A percentile compares a stretch with the other conserved stretches of the same genome.
These are phyloP conservation scores for Cyberlindnera euphorbiiphila DNA, from an alignment of 805 yeast species.

Conservation along the genomic window DNA sequence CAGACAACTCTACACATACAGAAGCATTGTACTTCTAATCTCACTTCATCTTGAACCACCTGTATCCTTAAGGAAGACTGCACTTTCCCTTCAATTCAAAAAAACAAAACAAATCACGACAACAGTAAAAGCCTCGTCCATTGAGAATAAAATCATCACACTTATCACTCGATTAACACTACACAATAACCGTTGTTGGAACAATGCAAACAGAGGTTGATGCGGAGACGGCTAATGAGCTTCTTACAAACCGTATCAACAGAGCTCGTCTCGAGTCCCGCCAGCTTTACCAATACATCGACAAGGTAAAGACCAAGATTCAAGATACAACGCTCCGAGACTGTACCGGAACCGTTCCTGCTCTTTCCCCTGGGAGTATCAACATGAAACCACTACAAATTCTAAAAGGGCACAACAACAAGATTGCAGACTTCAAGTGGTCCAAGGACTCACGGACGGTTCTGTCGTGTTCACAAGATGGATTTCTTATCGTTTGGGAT, in stretches of 20 bases:
- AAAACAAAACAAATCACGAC: no score
- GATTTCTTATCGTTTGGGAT: constrained; percentile 82
- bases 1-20: no score
- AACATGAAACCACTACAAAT: constrained; percentile 36
- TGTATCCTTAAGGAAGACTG: no score
- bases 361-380: constrained; percentile 16
- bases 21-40: no score
- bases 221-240: constrained; percentile 6
- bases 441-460: constrained; percentile 54
- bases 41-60: no score
- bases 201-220: constrained; percentile 2
- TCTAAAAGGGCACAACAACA: constrained; percentile 60
- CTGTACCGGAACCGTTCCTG: constrained; percentile 29
- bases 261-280: constrained; percentile 43
- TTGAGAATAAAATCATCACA: no score
- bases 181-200: not conserved
- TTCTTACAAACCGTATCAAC: constrained; percentile 24
- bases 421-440: constrained; percentile 70
- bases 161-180: no score
- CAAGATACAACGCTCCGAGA: constrained; percentile 44
- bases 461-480: constrained; percentile 81
- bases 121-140: no score
- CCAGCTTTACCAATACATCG: constrained; percentile 46
- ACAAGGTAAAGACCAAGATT: constrained; percentile 37
- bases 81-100: no score